phyloP scores from a whole-genome alignment of 352 stramenopile genomes.

The Pythium dissimile region DNA sequence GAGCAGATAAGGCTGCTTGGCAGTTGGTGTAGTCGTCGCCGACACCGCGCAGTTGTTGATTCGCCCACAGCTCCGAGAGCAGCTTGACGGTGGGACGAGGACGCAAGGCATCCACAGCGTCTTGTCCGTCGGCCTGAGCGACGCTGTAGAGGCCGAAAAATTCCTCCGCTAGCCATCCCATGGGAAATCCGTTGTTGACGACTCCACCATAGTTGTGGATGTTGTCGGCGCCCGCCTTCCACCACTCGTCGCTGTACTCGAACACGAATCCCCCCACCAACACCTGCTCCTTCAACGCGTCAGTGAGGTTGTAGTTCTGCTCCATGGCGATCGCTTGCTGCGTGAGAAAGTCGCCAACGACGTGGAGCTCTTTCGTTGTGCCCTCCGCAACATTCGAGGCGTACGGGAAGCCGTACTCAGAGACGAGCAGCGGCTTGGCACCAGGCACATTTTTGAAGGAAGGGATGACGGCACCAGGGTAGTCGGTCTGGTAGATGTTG shows the following conservation, averaged over 20 bases:
- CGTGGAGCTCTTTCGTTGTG: slow-evolving; percentile 33
- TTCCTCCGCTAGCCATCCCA: slow-evolving; percentile 64
- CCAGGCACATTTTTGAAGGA: slow-evolving; percentile 40
- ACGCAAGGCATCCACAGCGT: slow-evolving; percentile 23
- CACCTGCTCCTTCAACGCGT: slow-evolving; percentile 45
- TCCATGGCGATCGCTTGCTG: slow-evolving; percentile 54
- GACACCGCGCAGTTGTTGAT: slow-evolving; percentile 31
- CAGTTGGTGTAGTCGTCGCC: slow-evolving; percentile 36
- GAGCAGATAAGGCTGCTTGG: background rate
- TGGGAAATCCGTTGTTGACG: slow-evolving; percentile 46
- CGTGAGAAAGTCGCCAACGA: slow-evolving; percentile 38
- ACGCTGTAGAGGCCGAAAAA: slow-evolving; percentile 51
- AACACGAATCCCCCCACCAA: slow-evolving; percentile 70
- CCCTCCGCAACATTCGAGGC: slow-evolving; percentile 42
- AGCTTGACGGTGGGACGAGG: slow-evolving; percentile 48
- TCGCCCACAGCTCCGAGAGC: slow-evolving; percentile 44
- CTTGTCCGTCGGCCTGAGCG: slow-evolving; percentile 1
- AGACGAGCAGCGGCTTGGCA: slow-evolving; percentile 48
- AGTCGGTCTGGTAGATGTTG: slow-evolving; percentile 72
- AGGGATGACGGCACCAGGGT: slow-evolving; percentile 47
- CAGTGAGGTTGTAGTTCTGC: slow-evolving; percentile 44
- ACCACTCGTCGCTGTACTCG: slow-evolving; percentile 79
- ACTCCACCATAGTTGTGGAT: slow-evolving; percentile 50
- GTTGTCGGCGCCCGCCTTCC: slow-evolving; percentile 50
- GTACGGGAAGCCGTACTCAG: slow-evolving; percentile 66